phyloP scores from a whole-genome alignment of 768 basidiomycete genomes.

The Boletus rubescentipes region DNA sequence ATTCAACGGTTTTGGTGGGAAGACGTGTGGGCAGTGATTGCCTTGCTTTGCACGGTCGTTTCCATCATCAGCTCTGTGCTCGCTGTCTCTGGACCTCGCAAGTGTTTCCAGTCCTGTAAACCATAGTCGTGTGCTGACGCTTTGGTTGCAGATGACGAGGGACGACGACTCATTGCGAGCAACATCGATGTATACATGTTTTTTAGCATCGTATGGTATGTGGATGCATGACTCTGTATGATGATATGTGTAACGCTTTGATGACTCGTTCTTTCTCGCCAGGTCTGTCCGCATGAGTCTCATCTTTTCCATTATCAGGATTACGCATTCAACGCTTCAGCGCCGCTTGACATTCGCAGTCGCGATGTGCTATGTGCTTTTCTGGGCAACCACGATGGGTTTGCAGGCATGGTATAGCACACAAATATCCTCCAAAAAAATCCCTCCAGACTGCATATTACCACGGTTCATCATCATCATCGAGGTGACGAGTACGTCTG shows the following conservation, averaged over 20 bases:
- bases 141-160: neutral
- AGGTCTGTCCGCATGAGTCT: slow-evolving; percentile 24
- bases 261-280: neutral
- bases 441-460: neutral
- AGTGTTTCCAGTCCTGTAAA: neutral
- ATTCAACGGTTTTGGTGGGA: slow-evolving; percentile 26
- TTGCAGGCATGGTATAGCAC: slow-evolving; percentile 6
- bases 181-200: slow-evolving; percentile 10
- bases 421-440: too few species aligned
- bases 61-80: neutral
- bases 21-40: slow-evolving; percentile 22
- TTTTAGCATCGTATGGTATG: slow-evolving; percentile 11
- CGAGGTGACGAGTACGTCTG: slow-evolving; percentile 2
- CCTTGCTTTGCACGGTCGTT: neutral
- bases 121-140: neutral
- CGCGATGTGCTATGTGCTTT: neutral
- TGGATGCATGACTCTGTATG: neutral
- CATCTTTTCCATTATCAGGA: slow-evolving; percentile 12
- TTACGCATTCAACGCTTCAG: neutral
- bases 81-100: neutral
- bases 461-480: slow-evolving; percentile 2
- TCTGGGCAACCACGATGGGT: slow-evolving; percentile 2
- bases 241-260: neutral
- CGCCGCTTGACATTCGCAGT: neutral
- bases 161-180: neutral